A percentile compares a stretch with the other conserved stretches of the same genome.
Evolutionary conservation across 352 stramenopile species (phyloP).

Genomic region (Phytophthora multivora): DNA sequence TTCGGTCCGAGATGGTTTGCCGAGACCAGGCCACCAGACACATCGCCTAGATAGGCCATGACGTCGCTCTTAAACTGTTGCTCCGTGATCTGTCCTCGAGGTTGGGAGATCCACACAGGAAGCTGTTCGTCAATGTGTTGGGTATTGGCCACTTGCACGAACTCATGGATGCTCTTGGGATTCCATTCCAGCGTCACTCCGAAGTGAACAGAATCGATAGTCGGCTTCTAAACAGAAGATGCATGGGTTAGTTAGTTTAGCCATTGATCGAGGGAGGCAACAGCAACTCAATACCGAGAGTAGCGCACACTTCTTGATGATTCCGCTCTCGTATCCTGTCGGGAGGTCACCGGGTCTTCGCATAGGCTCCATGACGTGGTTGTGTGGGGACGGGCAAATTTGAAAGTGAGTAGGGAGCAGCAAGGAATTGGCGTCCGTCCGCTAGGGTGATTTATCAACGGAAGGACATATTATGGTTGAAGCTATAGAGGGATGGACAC

Average conservation of each 20-base stretch:
- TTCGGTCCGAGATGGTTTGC: slow-evolving; percentile 34
- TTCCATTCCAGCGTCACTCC: slow-evolving; percentile 28
- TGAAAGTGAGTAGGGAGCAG: slow-evolving; percentile 10
- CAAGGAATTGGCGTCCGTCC: neutral
- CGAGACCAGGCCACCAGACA: slow-evolving; percentile 25
- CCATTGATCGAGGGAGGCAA: neutral
- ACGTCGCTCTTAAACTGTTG: slow-evolving; percentile 28
- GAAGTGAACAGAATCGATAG: slow-evolving; percentile 19
- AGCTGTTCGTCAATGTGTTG: neutral
- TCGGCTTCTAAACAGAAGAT: slow-evolving; percentile 7
- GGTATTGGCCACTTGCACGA: slow-evolving; percentile 28
- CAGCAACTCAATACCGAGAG: slow-evolving; percentile 16
- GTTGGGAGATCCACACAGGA: slow-evolving; percentile 27
- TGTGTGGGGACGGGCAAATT: slow-evolving; percentile 2
- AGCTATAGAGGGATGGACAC: slow-evolving; percentile 17
- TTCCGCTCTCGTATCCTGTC: slow-evolving; percentile 20
- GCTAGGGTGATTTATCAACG: neutral
- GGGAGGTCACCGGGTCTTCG: slow-evolving; percentile 10
- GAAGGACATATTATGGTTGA: slow-evolving; percentile 1
- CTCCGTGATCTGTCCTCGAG: slow-evolving; percentile 25
- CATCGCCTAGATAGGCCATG: slow-evolving; percentile 19
- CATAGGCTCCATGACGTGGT: slow-evolving; percentile 26
- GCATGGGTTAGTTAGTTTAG: slow-evolving; percentile 2
- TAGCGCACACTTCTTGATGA: slow-evolving; percentile 8
- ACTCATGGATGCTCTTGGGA: slow-evolving; percentile 17